Evolutionary conservation across 371 early-diverging fungal genomes (phyloP), one percentile per base, ranked within the genome.

Genomic region (Synchytrium microbalum): DNA sequence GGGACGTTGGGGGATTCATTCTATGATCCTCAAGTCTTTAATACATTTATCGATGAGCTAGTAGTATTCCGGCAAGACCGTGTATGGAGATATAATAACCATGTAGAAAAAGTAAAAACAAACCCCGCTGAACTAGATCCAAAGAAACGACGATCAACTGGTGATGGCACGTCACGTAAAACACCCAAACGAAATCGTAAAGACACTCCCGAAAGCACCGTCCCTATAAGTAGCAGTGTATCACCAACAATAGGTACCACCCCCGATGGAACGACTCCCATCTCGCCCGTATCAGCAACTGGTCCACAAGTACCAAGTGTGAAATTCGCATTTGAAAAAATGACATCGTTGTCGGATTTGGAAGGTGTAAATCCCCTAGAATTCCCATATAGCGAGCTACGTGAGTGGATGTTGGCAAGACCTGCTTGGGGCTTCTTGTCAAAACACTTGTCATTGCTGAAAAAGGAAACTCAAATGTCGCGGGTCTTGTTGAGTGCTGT

Each of bases 31-130:
- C 3, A 64, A n/a, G 65, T 62, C 28, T 62, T 62, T 5, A 62
- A 62, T 62, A 64, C 63, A 2, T 61, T 62, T 55, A 33, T 62
- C 16, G 66, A 62, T 63, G 63, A 62, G 65, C 60, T 62, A 0
- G 61, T 63, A 27, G 32, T 19, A 29, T 62, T 61, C 32, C 60
- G 66, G 28, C 19, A 62, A n/a, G 8, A 60, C 29, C 24, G 63
- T 29, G 19, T 16, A 61, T 28, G 14, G 52, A 2, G 65, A 61
- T 51, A 51, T 23, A 23, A 14, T 14, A 51, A 51, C 51, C 51
- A 14, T 23, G 51, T 51, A 14, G 23, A 51, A 51, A 51, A 51
- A 23, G 14, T 23, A 23, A 51, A 51, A 23, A 51, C 14, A 23
- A 23, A 51, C 14, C 14, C 51, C 14, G 23, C 14, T 14, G 51